phyloP scores from a whole-genome alignment of 129 eudicot species.

The Erigeron canadensis region DNA sequence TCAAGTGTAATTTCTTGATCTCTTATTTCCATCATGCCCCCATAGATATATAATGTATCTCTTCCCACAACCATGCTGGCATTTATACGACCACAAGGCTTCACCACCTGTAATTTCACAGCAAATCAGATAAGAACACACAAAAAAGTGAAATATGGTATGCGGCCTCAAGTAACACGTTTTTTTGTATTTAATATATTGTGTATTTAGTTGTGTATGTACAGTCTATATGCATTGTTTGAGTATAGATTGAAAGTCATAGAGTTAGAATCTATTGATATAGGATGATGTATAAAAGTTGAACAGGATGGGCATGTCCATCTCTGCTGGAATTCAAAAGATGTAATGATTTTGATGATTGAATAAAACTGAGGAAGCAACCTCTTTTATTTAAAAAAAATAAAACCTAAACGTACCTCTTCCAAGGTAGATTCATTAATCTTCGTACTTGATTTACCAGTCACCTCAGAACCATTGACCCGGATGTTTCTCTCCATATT shows the following conservation, averaged over 20 bases:
- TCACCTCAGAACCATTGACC: slow-evolving; percentile 36
- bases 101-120: slow-evolving; percentile 57
- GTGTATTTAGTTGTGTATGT: too few species aligned
- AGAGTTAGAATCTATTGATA: too few species aligned
- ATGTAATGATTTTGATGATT: too few species aligned
- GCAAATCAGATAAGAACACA: background rate
- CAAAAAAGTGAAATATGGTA: background rate
- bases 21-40: slow-evolving; percentile 97
- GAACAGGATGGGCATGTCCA: too few species aligned
- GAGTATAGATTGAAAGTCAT: too few species aligned
- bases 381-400: too few species aligned
- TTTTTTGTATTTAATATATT: too few species aligned
- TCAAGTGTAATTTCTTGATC: slow-evolving; percentile 94
- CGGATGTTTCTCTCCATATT: slow-evolving; percentile 47
- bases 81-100: slow-evolving; percentile 98
- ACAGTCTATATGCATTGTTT: too few species aligned
- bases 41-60: slow-evolving; percentile 82
- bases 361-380: too few species aligned
- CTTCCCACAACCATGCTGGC: slow-evolving; percentile 85
- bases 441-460: slow-evolving; percentile 40
- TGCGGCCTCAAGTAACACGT: too few species aligned
- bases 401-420: slow-evolving; percentile 51
- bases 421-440: slow-evolving; percentile 37
- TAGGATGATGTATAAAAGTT: too few species aligned
- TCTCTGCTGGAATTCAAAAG: too few species aligned